Conservation (phyloP, 345 rosid genomes). For the Melastoma malabathricum region DNA sequence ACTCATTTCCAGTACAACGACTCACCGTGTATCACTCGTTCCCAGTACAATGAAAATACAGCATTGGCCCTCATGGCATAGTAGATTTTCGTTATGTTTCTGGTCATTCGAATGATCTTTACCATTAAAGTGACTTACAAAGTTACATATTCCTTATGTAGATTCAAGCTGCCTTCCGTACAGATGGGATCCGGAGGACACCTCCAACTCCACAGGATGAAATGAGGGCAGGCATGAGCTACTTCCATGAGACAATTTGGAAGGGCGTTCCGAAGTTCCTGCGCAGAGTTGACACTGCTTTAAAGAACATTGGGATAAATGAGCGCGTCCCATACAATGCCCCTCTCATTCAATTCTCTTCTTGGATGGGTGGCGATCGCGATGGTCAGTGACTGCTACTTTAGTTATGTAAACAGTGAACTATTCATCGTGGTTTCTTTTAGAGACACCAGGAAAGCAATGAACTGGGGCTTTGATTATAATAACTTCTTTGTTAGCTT, state of each 20-base stretch:
- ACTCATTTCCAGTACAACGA: too few species aligned
- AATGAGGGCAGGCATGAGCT: slow-evolving; percentile 99
- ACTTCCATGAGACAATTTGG: slow-evolving; percentile 99
- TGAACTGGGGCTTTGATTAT: too few species aligned
- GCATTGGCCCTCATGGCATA: too few species aligned
- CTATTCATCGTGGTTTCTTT: too few species aligned
- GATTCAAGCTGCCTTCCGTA: slow-evolving; percentile 99
- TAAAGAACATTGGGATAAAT: slow-evolving; percentile 83
- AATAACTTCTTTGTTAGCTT: too few species aligned
- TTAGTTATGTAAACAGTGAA: neutral
- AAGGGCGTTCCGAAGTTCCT: slow-evolving; percentile 95
- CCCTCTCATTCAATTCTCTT: slow-evolving; percentile 92
- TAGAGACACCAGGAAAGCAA: too few species aligned
- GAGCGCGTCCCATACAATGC: slow-evolving; percentile 97
- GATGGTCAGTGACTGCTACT: slow-evolving; percentile 41
- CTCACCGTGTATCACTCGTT: too few species aligned
- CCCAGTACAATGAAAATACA: too few species aligned
- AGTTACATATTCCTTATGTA: slow-evolving; percentile 8
- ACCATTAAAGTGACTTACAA: neutral
- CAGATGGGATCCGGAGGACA: slow-evolving; percentile 90
- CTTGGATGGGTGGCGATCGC: slow-evolving; percentile 99
- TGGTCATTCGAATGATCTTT: neutral
- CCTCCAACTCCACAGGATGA: slow-evolving; percentile 99
- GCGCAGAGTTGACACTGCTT: slow-evolving; percentile 91
- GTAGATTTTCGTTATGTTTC: too few species aligned